Conservation (phyloP, 257 asterid genomes). For the Penstemon davidsonii region DNA sequence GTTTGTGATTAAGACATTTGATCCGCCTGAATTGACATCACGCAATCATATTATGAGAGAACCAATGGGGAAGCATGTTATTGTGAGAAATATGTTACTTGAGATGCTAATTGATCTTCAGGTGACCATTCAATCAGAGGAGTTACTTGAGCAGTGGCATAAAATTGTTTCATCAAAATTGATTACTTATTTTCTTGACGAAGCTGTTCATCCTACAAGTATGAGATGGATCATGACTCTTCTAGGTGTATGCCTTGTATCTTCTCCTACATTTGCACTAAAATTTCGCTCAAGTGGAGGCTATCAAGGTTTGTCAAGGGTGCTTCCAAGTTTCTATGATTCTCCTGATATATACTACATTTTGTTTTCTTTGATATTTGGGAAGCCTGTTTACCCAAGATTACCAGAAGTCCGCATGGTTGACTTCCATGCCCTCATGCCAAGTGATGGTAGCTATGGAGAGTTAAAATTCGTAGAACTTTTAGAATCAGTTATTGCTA, state of each 20-base stretch:
- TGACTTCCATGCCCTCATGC: constrained; percentile 98
- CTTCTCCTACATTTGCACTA: constrained; percentile 93
- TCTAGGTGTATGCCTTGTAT: constrained; percentile 91
- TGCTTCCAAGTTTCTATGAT: constrained; percentile 93
- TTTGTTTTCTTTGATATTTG: constrained; percentile 89
- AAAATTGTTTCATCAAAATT: constrained; percentile 91
- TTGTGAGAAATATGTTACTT: constrained; percentile 96
- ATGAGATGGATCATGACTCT: constrained; percentile 99
- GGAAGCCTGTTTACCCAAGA: constrained; percentile 97
- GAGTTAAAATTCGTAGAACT: constrained; percentile 86
- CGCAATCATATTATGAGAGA: constrained; percentile 70
- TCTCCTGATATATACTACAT: constrained; percentile 98
- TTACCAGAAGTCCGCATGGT: constrained; percentile 98
- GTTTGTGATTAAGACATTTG: constrained; percentile 95
- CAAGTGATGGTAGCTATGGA: constrained; percentile 69
- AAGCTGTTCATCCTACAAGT: constrained; percentile 98
- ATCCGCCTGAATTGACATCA: constrained; percentile 80
- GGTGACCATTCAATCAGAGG: constrained; percentile 93
- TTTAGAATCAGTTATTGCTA: constrained; percentile 87
- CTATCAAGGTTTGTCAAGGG: constrained; percentile 89
- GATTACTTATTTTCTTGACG: constrained; percentile 89
- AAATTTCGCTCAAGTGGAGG: constrained; percentile 98
- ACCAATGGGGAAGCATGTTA: constrained; percentile 96
- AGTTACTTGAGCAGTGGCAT: constrained; percentile 99
- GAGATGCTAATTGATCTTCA: constrained; percentile 99